phyloP scores from a whole-genome alignment of 2,329 filamentous ascomycete genomes.

The Alternaria novae-zelandiae region DNA sequence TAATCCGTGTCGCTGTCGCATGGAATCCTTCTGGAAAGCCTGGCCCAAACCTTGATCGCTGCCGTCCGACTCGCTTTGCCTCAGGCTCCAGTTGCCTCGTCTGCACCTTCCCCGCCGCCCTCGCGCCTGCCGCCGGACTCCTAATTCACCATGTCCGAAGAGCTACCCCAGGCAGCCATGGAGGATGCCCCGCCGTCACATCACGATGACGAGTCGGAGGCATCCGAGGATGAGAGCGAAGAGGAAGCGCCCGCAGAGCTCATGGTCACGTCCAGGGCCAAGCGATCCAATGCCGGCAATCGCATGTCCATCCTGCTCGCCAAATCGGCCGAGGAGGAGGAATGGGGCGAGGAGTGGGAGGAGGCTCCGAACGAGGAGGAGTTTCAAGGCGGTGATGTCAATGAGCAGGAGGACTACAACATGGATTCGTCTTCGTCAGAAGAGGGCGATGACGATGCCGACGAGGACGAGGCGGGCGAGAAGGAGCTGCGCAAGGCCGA shows the following conservation, averaged over 20 bases:
- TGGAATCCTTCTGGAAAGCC: conserved; percentile 38
- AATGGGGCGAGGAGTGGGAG: conserved; percentile 64
- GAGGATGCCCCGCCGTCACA: conserved; percentile 17
- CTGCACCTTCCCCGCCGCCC: conserved; percentile 32
- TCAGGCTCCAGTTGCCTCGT: conserved; percentile 24
- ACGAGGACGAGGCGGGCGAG: conserved; percentile 86
- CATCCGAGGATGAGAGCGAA: conserved; percentile 36
- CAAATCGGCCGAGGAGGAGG: conserved; percentile 41
- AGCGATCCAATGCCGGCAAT: conserved; percentile 50
- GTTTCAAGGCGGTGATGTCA: conserved; percentile 58
- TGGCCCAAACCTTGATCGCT: conserved; percentile 28
- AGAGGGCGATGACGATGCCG: conserved; percentile 69
- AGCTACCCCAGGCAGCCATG: conserved; percentile 18
- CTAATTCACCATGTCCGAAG: conserved; percentile 19
- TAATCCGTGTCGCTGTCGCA: conserved; percentile 17
- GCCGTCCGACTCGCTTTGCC: conserved; percentile 26
- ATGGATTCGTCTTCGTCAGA: conserved; percentile 82
- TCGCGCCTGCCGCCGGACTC: conserved; percentile 1
- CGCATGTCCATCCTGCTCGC: conserved; percentile 50
- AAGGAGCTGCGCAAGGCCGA: conserved; percentile 81
- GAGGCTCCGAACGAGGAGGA: conserved; percentile 68
- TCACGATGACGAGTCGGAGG: conserved; percentile 20
- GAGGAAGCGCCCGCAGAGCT: conserved; percentile 39
- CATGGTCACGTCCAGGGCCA: conserved; percentile 48
- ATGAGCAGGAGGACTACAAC: conserved; percentile 72